phyloP scores from a whole-genome alignment of 2,329 filamentous ascomycete genomes.

The Neoscytalidium dimidiatum region DNA sequence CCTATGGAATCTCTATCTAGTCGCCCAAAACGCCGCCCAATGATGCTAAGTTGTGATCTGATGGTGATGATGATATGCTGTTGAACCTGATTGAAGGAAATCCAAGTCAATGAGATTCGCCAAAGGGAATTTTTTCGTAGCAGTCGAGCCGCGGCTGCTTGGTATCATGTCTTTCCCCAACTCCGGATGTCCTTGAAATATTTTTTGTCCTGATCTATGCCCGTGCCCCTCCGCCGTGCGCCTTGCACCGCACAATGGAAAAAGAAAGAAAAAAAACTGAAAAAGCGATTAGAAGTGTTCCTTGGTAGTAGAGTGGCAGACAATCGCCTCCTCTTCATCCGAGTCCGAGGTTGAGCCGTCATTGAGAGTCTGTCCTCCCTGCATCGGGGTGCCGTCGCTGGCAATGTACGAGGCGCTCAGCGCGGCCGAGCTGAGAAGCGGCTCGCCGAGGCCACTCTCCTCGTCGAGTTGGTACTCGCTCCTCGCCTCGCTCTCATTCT shows the following conservation, averaged over 20 bases:
- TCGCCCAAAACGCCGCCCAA: slow-evolving; percentile 22
- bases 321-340: background rate
- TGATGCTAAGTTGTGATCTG: slow-evolving; percentile 18
- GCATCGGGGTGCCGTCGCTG: slow-evolving; percentile 3
- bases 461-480: slow-evolving; percentile 32
- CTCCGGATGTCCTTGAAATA: slow-evolving; percentile 13
- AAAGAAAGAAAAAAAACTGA: no score
- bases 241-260: background rate
- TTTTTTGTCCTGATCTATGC: slow-evolving; percentile 15
- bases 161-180: slow-evolving; percentile 20
- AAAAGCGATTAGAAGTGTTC: slow-evolving; percentile 16
- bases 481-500: slow-evolving; percentile 18
- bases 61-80: background rate
- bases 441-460: slow-evolving; percentile 30
- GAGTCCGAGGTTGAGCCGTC: slow-evolving; percentile 9
- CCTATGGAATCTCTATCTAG: slow-evolving; percentile 20
- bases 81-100: background rate
- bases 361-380: slow-evolving; percentile 15
- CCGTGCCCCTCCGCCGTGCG: slow-evolving; percentile 7
- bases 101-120: slow-evolving; percentile 10
- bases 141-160: slow-evolving; percentile 17
- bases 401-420: slow-evolving; percentile 16
- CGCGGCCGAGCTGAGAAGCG: slow-evolving; percentile 21
- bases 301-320: background rate
- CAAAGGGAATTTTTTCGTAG: slow-evolving; percentile 19